Conservation (phyloP, 2,329 filamentous ascomycete species). For the Fusarium gaditjirri region DNA sequence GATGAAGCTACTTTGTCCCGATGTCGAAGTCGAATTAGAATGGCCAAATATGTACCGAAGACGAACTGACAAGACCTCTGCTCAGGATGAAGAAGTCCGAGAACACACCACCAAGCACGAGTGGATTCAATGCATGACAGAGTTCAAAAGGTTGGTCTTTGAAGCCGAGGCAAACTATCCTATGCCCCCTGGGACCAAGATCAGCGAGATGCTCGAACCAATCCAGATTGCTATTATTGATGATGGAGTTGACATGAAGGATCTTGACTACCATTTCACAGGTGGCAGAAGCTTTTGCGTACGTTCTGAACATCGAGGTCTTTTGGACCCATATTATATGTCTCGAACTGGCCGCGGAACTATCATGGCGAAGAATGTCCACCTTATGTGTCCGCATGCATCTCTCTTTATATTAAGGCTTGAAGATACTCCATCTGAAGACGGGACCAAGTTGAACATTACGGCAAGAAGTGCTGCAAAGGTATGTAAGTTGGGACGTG, state of each 20-base stretch:
- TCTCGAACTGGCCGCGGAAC: conserved; percentile 45
- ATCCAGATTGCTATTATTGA: conserved; percentile 53
- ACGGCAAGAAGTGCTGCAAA: conserved; percentile 3
- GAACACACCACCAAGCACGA: conserved; percentile 36
- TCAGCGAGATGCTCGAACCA: conserved; percentile 24
- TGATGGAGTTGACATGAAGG: conserved; percentile 50
- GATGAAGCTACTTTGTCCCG: not conserved
- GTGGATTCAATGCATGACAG: conserved; percentile 44
- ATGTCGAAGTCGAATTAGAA: not conserved
- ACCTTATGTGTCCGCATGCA: conserved; percentile 36
- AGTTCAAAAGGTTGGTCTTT: conserved; percentile 35
- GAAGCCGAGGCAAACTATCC: conserved; percentile 28
- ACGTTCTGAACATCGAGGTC: not conserved
- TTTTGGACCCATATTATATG: conserved; percentile 39
- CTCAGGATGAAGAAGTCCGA: conserved; percentile 10
- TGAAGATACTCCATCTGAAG: not conserved
- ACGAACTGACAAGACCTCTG: not conserved
- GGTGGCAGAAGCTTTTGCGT: conserved; percentile 45
- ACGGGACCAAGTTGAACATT: not conserved
- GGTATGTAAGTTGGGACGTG: not conserved
- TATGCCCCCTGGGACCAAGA: not conserved
- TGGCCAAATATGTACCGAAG: not conserved
- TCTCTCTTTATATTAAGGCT: conserved; percentile 34
- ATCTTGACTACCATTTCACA: conserved; percentile 42
- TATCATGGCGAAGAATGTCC: conserved; percentile 44